Percentiles rank a stretch among this genome's conserved stretches.
phyloP scores from a whole-genome alignment of 495 filamentous ascomycete genomes.

The Podospora anserina region DNA sequence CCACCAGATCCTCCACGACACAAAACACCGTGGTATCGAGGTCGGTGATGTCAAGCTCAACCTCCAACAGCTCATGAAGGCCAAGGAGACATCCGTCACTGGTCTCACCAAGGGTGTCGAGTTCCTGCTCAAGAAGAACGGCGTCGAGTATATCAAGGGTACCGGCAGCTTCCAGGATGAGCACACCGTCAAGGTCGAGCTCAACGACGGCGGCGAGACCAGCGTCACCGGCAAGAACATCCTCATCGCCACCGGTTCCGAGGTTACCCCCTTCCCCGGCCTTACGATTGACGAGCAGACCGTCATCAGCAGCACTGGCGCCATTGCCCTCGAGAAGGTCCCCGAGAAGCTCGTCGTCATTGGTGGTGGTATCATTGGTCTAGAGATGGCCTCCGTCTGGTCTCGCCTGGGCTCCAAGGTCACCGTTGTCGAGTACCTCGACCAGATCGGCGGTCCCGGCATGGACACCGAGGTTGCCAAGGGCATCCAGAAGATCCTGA shows the following conservation, averaged over 20 bases:
- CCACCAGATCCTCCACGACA: slow-evolving; percentile 96
- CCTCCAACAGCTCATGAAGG: slow-evolving; percentile 92
- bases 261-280: slow-evolving; percentile 94
- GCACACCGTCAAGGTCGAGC: slow-evolving; percentile 86
- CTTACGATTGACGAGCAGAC: slow-evolving; percentile 95
- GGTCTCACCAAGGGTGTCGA: slow-evolving; percentile 96
- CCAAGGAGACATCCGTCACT: slow-evolving; percentile 86
- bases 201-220: slow-evolving; percentile 84
- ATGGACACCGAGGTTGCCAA: slow-evolving; percentile 97
- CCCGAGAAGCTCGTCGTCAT: slow-evolving; percentile 98
- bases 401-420: slow-evolving; percentile 88
- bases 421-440: slow-evolving; percentile 93
- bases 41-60: slow-evolving; percentile 97
- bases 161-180: slow-evolving; percentile 81
- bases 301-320: slow-evolving; percentile 93
- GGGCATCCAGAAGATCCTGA: slow-evolving; percentile 83
- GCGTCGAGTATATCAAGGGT: slow-evolving; percentile 94
- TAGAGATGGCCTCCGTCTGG: slow-evolving; percentile 99
- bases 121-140: slow-evolving; percentile 98
- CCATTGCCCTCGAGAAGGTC: slow-evolving; percentile 81
- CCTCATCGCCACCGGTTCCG: slow-evolving; percentile 90
- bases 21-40: slow-evolving; percentile 89
- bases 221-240: slow-evolving; percentile 90
- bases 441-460: slow-evolving; percentile 94
- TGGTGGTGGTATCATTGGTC: slow-evolving; percentile 96